These are phyloP conservation scores for Camellia japonica DNA, from an alignment of 148 eudicot genomes.

Conservation along the genomic window DNA sequence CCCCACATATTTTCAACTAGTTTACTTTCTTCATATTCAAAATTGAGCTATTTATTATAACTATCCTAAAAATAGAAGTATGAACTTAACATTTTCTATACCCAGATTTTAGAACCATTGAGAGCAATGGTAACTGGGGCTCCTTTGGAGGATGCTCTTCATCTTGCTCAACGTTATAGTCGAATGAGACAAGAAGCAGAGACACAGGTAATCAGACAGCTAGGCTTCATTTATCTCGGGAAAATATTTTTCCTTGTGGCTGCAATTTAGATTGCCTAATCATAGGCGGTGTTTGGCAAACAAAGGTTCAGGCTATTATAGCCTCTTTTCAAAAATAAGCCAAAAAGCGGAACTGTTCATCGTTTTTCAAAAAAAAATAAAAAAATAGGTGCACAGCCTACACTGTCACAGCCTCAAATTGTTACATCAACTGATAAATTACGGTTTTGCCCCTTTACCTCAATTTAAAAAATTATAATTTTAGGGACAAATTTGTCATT, in stretches of 20 bases:
- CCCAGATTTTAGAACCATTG: constrained; percentile 88
- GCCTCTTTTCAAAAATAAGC: too few species aligned
- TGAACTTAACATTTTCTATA: constrained; percentile 3
- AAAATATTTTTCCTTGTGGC: not conserved
- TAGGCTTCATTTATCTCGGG: constrained; percentile 6
- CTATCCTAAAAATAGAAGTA: not conserved
- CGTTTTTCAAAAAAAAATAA: too few species aligned
- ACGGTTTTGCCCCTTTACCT: too few species aligned
- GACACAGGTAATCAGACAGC: constrained; percentile 57
- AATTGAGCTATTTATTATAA: constrained; percentile 2
- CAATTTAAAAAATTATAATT: too few species aligned
- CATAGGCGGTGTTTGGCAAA: too few species aligned
- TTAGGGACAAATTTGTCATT: too few species aligned
- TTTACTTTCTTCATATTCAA: not conserved
- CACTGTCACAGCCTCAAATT: too few species aligned
- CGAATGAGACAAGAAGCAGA: constrained; percentile 99
- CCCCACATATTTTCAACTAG: not conserved
- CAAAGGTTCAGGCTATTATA: too few species aligned
- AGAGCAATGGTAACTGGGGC: constrained; percentile 75
- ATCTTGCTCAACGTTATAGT: constrained; percentile 97
- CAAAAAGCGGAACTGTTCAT: too few species aligned
- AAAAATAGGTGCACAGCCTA: too few species aligned
- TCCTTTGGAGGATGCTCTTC: constrained; percentile 97
- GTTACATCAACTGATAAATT: too few species aligned
- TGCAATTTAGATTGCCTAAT: not conserved